Evolutionary conservation across 129 eudicot species (phyloP), one percentile per base, ranked within the genome.

Genomic region (Oenanthe sinensis): DNA sequence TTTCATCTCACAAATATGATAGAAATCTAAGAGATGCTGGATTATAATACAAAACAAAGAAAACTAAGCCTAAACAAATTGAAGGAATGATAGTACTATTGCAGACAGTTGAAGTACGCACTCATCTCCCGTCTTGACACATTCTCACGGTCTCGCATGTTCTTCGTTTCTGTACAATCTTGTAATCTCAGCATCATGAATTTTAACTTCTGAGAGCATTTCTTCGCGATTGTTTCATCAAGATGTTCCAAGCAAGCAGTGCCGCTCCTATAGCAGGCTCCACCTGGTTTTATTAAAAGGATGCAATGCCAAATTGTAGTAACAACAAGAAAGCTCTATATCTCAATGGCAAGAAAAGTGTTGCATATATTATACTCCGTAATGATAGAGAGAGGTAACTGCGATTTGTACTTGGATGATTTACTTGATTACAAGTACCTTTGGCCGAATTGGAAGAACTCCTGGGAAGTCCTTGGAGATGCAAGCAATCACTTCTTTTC

Each of bases 221-320:
- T 33, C 60, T 78, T 44, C 36, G 79, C 10, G 84, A 80, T 76
- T 84, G 90, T 69, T 87, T 76, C 85, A 82, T 82, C 84, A 94
- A 67, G 48, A 81, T 87, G 80, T 90, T 87, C 97, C 93, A 91
- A 17, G 97, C 98, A 79, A 94, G 96, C 85, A 94, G 80, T 37
- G 98, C 97, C 39, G 98, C 98, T 11, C 98, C 98, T 69, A 94
- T 91, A 14, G 98, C 98, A 73, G 98, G 98, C 84, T 94, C 98
- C 75, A 94, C 96, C 98, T 94, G 83, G 50, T 83, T 79, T 73
- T 47, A 19, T 80, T 24, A 19, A 48, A 17, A 48, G 49, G 12
- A 81, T 58, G 54, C 72, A 73, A 69, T 0, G 17, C 33, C 67
- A 33, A 6, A 39, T 78, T 7, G 12, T 42, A 37, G 45, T 5